Percentiles rank a stretch among this genome's conserved stretches.
Conservation (phyloP, 1,284 basidiomycete species). For the Pseudozyma sp. region DNA sequence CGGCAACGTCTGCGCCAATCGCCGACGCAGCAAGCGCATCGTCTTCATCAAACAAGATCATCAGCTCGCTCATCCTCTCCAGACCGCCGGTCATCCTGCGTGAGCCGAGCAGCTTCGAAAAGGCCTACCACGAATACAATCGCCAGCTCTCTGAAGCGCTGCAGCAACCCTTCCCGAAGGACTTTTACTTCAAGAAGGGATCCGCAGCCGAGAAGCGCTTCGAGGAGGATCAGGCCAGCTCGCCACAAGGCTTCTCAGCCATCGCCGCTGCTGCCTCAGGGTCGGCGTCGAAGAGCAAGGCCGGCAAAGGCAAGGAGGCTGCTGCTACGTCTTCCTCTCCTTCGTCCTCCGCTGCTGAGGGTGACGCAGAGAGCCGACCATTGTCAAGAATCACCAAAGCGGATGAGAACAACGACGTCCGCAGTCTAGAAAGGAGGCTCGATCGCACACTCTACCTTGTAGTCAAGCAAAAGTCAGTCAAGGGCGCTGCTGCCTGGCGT, state of each 20-base stretch:
- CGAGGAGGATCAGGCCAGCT: slow-evolving; percentile 70
- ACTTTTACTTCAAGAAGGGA: slow-evolving; percentile 95
- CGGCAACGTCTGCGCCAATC: slow-evolving; percentile 1
- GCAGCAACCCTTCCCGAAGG: slow-evolving; percentile 86
- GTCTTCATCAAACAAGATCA: slow-evolving; percentile 54
- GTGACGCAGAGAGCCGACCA: slow-evolving; percentile 70
- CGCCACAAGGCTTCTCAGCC: slow-evolving; percentile 40
- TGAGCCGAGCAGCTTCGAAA: slow-evolving; percentile 81
- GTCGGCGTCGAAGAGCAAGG: slow-evolving; percentile 16
- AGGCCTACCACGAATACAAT: slow-evolving; percentile 88
- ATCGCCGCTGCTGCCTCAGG: slow-evolving; percentile 21
- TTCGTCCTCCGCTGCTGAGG: slow-evolving; percentile 12
- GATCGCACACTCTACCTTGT: slow-evolving; percentile 88
- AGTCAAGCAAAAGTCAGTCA: slow-evolving; percentile 71
- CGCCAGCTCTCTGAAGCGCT: slow-evolving; percentile 83
- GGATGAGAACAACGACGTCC: slow-evolving; percentile 75
- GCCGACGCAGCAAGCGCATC: slow-evolving; percentile 14
- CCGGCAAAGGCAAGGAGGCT: slow-evolving; percentile 18
- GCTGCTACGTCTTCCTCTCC: not conserved
- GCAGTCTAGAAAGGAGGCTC: slow-evolving; percentile 82
- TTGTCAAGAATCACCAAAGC: slow-evolving; percentile 72
- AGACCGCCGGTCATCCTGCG: slow-evolving; percentile 85
- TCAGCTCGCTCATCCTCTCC: slow-evolving; percentile 78
- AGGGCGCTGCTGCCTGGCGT: slow-evolving; percentile 33
- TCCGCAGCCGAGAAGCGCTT: slow-evolving; percentile 87